phyloP scores from a whole-genome alignment of 176 grass and related monocot species.

The Carex cristatella region DNA sequence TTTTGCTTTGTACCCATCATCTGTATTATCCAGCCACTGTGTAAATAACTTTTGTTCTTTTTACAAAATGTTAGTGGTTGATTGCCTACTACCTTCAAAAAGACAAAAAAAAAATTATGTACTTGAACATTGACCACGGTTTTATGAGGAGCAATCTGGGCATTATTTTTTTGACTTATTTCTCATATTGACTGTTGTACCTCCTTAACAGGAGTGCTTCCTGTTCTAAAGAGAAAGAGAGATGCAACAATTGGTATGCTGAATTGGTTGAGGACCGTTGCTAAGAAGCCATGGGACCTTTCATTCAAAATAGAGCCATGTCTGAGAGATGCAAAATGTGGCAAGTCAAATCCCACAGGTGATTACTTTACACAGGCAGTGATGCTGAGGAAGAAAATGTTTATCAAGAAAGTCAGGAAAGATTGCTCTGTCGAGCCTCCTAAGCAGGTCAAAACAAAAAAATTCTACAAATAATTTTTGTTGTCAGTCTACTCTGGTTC shows the following conservation, averaged over 20 bases:
- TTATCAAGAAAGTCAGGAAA: conserved; percentile 9
- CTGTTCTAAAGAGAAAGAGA: conserved; percentile 9
- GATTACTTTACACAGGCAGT: not conserved
- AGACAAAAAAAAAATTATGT: not conserved
- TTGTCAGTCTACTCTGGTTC: not conserved
- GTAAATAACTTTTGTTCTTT: not conserved
- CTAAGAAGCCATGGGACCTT: conserved; percentile 3
- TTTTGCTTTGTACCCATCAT: not conserved
- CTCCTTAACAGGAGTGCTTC: not conserved
- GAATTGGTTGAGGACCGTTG: conserved; percentile 6
- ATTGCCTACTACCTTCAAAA: not conserved
- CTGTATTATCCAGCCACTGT: not conserved
- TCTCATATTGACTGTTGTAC: not conserved
- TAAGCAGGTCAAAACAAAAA: not conserved
- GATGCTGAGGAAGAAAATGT: conserved; percentile 10
- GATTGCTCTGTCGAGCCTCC: not conserved
- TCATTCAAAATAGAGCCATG: not conserved
- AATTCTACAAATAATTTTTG: not conserved
- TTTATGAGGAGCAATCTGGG: not conserved
- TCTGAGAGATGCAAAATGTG: conserved; percentile 9
- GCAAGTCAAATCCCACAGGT: not conserved
- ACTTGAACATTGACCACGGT: not conserved
- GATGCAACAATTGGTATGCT: not conserved
- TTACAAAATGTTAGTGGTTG: not conserved
- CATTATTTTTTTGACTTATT: not conserved